A percentile compares a stretch with the other conserved stretches of the same genome.
These are phyloP conservation scores for Ceratocystis huliohia DNA, from an alignment of 2,329 filamentous ascomycete genomes.

Conservation along the genomic window DNA sequence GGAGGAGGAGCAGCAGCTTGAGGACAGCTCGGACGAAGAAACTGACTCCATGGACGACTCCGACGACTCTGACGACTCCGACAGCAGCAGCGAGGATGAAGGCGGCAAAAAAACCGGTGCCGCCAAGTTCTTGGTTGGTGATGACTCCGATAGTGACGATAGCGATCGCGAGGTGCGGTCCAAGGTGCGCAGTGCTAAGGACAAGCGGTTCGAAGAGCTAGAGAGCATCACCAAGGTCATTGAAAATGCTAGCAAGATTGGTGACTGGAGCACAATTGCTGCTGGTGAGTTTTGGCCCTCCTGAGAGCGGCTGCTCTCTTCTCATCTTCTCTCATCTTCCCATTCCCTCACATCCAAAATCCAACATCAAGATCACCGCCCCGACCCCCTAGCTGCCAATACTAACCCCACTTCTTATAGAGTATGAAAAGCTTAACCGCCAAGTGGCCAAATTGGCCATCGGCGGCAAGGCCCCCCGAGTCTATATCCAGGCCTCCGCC, in stretches of 20 bases:
- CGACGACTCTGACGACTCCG: conserved; percentile 38
- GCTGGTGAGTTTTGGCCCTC: conserved; percentile 48
- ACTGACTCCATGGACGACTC: conserved; percentile 41
- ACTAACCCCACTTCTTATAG: conserved; percentile 33
- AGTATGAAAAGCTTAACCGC: conserved; percentile 89
- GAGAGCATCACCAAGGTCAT: conserved; percentile 82
- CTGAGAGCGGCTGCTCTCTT: not conserved
- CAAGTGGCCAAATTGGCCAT: conserved; percentile 68
- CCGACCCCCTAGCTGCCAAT: too few relatives aligned
- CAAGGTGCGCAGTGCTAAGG: conserved; percentile 92
- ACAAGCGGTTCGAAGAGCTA: conserved; percentile 90
- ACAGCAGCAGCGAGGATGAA: conserved; percentile 49
- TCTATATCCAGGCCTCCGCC: conserved; percentile 83
- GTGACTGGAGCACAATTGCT: conserved; percentile 89
- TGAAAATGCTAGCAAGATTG: conserved; percentile 94
- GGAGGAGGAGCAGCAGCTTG: conserved; percentile 45
- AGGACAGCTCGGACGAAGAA: conserved; percentile 36
- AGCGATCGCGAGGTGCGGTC: conserved; percentile 77
- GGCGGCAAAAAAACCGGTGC: conserved; percentile 58
- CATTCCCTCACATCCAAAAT: not conserved
- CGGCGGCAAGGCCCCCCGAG: conserved; percentile 69
- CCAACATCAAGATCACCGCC: not conserved
- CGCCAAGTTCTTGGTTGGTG: conserved; percentile 70
- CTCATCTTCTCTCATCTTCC: not conserved
- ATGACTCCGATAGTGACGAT: conserved; percentile 63